Evolutionary conservation across 495 filamentous ascomycete species (phyloP), one percentile per base, ranked within the genome.

Genomic region (Talaromyces ruber): DNA sequence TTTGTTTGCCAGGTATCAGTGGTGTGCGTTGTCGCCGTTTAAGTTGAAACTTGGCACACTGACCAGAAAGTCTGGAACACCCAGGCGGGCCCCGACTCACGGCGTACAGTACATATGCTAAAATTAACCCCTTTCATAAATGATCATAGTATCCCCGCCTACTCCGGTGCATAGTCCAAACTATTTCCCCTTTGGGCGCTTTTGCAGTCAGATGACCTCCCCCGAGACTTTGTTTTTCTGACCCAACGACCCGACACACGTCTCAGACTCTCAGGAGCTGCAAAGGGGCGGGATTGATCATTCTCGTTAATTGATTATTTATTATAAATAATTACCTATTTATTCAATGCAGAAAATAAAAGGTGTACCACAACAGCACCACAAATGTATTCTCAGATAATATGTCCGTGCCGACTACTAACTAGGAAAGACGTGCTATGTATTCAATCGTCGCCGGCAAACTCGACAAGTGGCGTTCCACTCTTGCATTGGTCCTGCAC

Each of bases 401-500:
- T 5, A 37, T 3, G 12, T 37, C 32, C n/a, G n/a, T n/a, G n/a
- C n/a, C n/a, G n/a, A n/a, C n/a, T n/a, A n/a, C n/a, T n/a, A n/a
- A n/a, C n/a, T n/a, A n/a, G n/a, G n/a, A n/a, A n/a, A n/a, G n/a
- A n/a, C n/a, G n/a, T n/a, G n/a, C n/a, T n/a, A n/a, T n/a, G n/a
- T n/a, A n/a, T n/a, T 16, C 14, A 25, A 8, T 60, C 57, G 52
- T 72, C 69, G 30, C 60, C 74, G 39, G 69, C 75, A 59, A 84
- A 82, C 67, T 84, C 81, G 6, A 84, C 81, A 24, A 84, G 70
- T 4, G 81, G 80, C 39, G 80, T 82, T n/a, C 81, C 81, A 57
- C 80, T 82, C 65, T 82, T 84, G 65, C 81, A 84, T 69, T 83
- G 73, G 63, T 84, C 81, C 81, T 84, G 69, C 59, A 71, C 64